Percentiles rank a stretch among this genome's conserved stretches.
Evolutionary conservation across 2,329 filamentous ascomycete species (phyloP).

Genomic region (Geosmithia putterillii): DNA sequence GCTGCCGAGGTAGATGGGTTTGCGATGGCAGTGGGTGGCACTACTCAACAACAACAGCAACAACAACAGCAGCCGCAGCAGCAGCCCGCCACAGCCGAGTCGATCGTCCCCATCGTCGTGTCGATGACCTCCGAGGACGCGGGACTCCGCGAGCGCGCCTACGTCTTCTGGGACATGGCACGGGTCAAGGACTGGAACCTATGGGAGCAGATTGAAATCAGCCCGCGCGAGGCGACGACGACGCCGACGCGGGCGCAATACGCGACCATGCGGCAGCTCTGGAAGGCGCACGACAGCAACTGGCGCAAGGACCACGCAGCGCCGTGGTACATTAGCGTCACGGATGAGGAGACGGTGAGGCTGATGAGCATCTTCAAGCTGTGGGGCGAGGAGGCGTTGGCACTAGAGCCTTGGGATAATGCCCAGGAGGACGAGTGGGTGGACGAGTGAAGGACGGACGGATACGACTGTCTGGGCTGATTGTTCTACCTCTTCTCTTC

Average conservation of each 20-base stretch:
- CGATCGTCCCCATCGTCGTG: not conserved
- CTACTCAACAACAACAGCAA: not conserved
- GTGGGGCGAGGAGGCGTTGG: not conserved
- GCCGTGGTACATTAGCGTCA: not conserved
- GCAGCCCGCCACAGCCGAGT: no score
- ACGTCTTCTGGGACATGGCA: constrained; percentile 1
- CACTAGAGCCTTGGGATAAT: not conserved
- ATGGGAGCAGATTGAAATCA: not conserved
- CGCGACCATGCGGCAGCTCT: not conserved
- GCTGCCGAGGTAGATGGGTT: not conserved
- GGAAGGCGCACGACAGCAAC: not conserved
- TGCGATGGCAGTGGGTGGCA: no score
- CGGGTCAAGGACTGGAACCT: constrained; percentile 1
- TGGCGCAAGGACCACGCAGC: not conserved
- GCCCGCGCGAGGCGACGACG: not conserved
- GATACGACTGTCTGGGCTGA: not conserved
- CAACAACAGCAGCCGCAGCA: no score
- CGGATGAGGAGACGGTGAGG: not conserved
- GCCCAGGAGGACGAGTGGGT: not conserved
- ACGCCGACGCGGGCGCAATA: not conserved
- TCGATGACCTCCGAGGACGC: not conserved
- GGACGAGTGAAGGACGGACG: not conserved
- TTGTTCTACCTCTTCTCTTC: not conserved
- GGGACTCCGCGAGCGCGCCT: constrained; percentile 1
- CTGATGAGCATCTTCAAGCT: not conserved